Conservation (phyloP, 2,329 filamentous ascomycete genomes). For the Fusarium foetens region DNA sequence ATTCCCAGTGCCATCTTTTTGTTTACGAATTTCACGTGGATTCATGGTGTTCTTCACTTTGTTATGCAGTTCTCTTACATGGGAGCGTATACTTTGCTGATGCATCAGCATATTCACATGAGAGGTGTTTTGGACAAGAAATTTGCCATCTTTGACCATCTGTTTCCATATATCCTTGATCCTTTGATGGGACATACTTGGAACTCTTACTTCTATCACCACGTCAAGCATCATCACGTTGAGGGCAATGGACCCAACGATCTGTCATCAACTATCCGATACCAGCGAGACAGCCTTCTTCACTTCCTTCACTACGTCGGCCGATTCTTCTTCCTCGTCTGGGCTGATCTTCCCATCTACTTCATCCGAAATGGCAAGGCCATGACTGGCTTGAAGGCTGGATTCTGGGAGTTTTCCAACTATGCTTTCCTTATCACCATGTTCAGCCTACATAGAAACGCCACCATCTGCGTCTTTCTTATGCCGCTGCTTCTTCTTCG, state of each 20-base stretch:
- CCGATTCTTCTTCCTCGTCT: slow-evolving; percentile 78
- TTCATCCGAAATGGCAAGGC: slow-evolving; percentile 72
- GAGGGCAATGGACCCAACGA: slow-evolving; percentile 83
- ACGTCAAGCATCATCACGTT: slow-evolving; percentile 87
- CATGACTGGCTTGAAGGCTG: slow-evolving; percentile 64
- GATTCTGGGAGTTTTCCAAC: slow-evolving; percentile 69
- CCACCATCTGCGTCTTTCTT: slow-evolving; percentile 72
- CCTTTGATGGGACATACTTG: slow-evolving; percentile 85
- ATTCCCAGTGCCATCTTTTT: slow-evolving; percentile 75
- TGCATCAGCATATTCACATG: slow-evolving; percentile 87
- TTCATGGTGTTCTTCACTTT: slow-evolving; percentile 73
- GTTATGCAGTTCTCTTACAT: slow-evolving; percentile 74
- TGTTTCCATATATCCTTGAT: slow-evolving; percentile 79
- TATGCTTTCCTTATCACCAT: slow-evolving; percentile 65
- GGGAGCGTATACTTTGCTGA: slow-evolving; percentile 81
- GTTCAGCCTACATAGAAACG: slow-evolving; percentile 59
- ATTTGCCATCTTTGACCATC: slow-evolving; percentile 66
- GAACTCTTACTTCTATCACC: slow-evolving; percentile 88
- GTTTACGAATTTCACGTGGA: slow-evolving; percentile 72
- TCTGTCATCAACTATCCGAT: slow-evolving; percentile 78
- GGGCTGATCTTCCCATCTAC: slow-evolving; percentile 79
- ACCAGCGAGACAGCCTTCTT: slow-evolving; percentile 74
- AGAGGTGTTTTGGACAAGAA: slow-evolving; percentile 71
- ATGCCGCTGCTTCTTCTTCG: slow-evolving; percentile 74
- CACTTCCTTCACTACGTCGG: slow-evolving; percentile 78